Evolutionary conservation across 805 yeast species (phyloP), one percentile per base, ranked within the genome.

Genomic region (Clavispora carvajalis): DNA sequence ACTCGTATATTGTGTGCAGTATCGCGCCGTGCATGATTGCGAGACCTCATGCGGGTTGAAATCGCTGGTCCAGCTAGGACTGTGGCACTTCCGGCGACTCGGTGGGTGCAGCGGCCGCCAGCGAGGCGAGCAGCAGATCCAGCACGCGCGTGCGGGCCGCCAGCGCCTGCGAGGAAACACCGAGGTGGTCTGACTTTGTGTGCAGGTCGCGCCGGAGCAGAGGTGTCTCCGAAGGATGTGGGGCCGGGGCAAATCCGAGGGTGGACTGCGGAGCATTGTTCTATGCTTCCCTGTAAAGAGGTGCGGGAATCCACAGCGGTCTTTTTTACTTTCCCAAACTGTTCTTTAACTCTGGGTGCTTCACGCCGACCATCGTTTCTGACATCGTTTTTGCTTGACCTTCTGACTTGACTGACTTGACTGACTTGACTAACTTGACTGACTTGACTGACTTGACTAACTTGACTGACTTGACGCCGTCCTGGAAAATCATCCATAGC

Each of bases 1-100:
- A 36, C 29, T 39, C 34, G 40, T 13, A n/a, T 18, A n/a, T 16
- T n/a, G 25, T 22, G 19, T 40, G 40, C 39, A 36, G 39, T n/a
- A n/a, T n/a, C n/a, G 33, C 12, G 28, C 33, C 26, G 15, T 7
- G 10, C 30, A 13, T 4, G 17, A 25, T 12, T 12, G 17, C 15
- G 10, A 12, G 17, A 9, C 17, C 29, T 24, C 26, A 11, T 9
- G 23, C 23, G 23, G 23, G 9, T n/a, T n/a, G n/a, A n/a, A n/a
- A n/a, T n/a, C n/a, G n/a, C n/a, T n/a, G n/a, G n/a, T n/a, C n/a
- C n/a, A n/a, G n/a, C n/a, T n/a, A n/a, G n/a, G n/a, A n/a, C n/a
- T n/a, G n/a, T n/a, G n/a, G n/a, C n/a, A n/a, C n/a, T n/a, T n/a
- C n/a, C n/a, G n/a, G n/a, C n/a, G n/a, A n/a, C n/a, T n/a, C n/a